These are phyloP conservation scores for Colletotrichum acutatum DNA, from an alignment of 2,329 filamentous ascomycete species.

Conservation along the genomic window DNA sequence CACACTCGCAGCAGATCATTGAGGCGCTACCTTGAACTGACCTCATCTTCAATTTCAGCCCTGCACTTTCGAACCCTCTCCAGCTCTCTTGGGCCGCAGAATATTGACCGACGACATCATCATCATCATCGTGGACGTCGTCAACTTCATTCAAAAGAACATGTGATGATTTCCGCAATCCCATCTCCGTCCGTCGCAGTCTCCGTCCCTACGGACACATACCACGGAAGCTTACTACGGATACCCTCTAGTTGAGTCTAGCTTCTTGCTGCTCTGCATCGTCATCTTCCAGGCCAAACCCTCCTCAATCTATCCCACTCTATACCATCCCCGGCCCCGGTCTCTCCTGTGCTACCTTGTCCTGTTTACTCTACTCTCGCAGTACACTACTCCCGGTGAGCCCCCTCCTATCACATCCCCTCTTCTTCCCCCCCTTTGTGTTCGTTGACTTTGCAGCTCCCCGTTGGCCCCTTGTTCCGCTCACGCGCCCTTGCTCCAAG, in stretches of 20 bases:
- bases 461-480: not conserved
- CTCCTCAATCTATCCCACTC: not conserved
- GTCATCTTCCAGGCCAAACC: not conserved
- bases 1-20: conserved; percentile 34
- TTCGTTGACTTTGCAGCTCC: conserved; percentile 1
- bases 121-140: not conserved
- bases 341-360: conserved; percentile 9
- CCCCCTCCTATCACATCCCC: conserved; percentile 2
- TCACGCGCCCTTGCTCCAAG: conserved; percentile 22
- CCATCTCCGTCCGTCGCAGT: not conserved
- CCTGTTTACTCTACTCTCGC: conserved; percentile 5
- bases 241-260: not conserved
- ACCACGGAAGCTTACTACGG: not conserved
- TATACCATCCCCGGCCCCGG: not conserved
- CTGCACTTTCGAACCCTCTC: not conserved
- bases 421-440: conserved; percentile 20
- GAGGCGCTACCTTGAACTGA: conserved; percentile 27
- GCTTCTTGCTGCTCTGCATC: not conserved
- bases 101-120: not conserved
- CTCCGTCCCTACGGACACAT: too few species aligned
- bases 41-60: conserved; percentile 24
- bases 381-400: not conserved
- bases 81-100: not conserved
- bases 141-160: not conserved
- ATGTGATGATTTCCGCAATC: not conserved